Evolutionary conservation across 768 basidiomycete species (phyloP), one percentile per base, ranked within the genome.

Genomic region (Phlegmacium glaucopus): DNA sequence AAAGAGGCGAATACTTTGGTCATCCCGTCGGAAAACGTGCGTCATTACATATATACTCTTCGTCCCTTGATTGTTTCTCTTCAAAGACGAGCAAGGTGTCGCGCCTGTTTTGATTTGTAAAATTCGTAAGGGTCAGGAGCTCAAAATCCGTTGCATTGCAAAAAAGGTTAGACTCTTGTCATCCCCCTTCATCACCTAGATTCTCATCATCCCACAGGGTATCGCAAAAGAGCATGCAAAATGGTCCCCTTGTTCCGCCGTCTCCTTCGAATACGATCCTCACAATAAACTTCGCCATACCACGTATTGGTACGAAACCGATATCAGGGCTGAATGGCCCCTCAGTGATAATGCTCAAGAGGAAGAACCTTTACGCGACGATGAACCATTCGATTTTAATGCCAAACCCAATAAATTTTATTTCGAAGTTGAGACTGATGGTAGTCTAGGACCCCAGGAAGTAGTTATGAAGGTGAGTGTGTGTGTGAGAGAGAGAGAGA

Each of bases 191-290:
- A n/a, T 39, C 39, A 17, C 34, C 39, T 34, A 38, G 34, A 40
- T 45, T 32, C 36, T 40, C 32, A 22, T 17, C 39, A 25, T 37
- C 44, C 22, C 53, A 15, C 59, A 97, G 95, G 95, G 95, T 35
- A 86, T 96, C 50, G 93, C 95, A 4, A 97, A 97, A 73, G 93
- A 96, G 64, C 96, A 99, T 62, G 94, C 96, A 10, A 99, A 99
- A 70, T 99, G 95, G 92, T 95, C 93, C 0, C 95, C 96, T 10
- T 90, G 94, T 50, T 89, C 93, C 1, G 93, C 96, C 7, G 85
- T 99, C 13, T 82, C 86, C 7, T 98, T 95, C 54, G 96, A 99
- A 70, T 99, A 99, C 53, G 96, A 99, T 66, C 96, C 96, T 10
- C 79, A 97, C 74, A 99, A 99, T 71, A 93, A 93, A 65, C 75